phyloP scores from a whole-genome alignment of 306 rosid genomes.

The Begonia peltatifolia region DNA sequence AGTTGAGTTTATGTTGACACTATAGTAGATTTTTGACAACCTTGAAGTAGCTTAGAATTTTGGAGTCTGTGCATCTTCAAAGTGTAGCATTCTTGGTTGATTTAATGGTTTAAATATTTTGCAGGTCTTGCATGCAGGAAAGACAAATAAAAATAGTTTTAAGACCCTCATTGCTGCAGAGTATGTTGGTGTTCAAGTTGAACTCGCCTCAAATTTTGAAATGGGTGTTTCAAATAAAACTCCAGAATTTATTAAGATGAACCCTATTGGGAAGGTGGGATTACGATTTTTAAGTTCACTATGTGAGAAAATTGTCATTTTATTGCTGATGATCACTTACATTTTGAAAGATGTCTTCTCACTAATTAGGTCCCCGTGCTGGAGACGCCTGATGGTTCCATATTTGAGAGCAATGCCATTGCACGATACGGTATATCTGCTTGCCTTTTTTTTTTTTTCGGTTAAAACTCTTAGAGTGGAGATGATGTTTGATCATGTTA shows the following conservation, averaged over 20 bases:
- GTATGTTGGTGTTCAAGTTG: conserved; percentile 41
- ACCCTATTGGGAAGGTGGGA: conserved; percentile 70
- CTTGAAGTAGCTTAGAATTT: background rate
- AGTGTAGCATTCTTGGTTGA: too few relatives aligned
- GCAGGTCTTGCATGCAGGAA: conserved; percentile 47
- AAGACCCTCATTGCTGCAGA: conserved; percentile 53
- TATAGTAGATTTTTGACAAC: background rate
- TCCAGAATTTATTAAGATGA: conserved; percentile 62
- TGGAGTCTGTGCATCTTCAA: too few relatives aligned
- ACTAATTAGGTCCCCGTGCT: conserved; percentile 52
- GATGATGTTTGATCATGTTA: too few relatives aligned
- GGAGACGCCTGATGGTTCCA: conserved; percentile 60
- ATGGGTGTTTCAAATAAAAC: conserved; percentile 65
- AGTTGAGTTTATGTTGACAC: too few relatives aligned
- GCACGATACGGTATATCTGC: conserved; percentile 49
- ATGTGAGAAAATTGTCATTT: too few relatives aligned
- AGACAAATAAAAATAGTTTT: conserved; percentile 35
- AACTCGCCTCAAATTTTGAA: conserved; percentile 34
- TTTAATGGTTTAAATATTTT: background rate
- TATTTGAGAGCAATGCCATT: conserved; percentile 80
- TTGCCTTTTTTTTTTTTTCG: background rate
- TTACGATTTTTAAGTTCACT: too few relatives aligned
- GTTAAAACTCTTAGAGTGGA: too few relatives aligned
- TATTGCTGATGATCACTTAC: too few relatives aligned
- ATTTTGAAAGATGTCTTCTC: too few relatives aligned